Base-by-base conservation (phyloP, 768 basidiomycete species). In the Termitomyces titanicus region DNA sequence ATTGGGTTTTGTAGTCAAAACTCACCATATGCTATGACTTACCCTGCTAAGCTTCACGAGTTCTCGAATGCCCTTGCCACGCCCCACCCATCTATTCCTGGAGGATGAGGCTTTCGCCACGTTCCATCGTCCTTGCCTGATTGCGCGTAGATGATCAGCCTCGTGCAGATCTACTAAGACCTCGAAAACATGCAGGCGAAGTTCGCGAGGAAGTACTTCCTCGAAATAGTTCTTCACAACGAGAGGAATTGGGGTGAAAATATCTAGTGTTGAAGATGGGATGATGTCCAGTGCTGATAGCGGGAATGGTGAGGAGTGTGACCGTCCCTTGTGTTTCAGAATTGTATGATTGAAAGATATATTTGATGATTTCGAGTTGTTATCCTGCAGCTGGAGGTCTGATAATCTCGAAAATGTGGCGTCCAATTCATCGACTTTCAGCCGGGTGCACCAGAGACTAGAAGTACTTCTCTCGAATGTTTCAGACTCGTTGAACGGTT, bases 1-100 rank as follows among this genome's bases (percentile, higher is more conserved):
- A 54, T 29, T 33, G 25, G 47, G 44, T 42, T 22, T 59, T 25
- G 33, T 20, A 11, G 5, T 25, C 22, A 17, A 33, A 40, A 39
- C 29, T 43, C 12, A n/a, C 20, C 24, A 22, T 44, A 13, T 48
- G 11, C 11, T 25, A 50, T 47, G 50, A 31, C 84, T 71, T 70
- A 95, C 93, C 76, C 89, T 79, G 67, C 85, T 85, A 53, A 94
- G 63, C 69, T 81, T 89, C 63, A 94, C 78, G 40, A 96, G 73
- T 68, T 94, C 92, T 59, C 88, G 74, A 48, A 89, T 66, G 2
- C 89, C 94, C 60, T 78, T 83, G 50, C 88, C 83, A 56, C 78
- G 76, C 6, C 94, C 94, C 11, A 88, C 79, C 89, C 91, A 94
- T 62, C 80, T 82, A 51, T 79, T 77, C 63, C 77, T 82, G 2